Evolutionary conservation across 2,329 filamentous ascomycete species (phyloP).

Genomic region (Rugonectria rugulosa): DNA sequence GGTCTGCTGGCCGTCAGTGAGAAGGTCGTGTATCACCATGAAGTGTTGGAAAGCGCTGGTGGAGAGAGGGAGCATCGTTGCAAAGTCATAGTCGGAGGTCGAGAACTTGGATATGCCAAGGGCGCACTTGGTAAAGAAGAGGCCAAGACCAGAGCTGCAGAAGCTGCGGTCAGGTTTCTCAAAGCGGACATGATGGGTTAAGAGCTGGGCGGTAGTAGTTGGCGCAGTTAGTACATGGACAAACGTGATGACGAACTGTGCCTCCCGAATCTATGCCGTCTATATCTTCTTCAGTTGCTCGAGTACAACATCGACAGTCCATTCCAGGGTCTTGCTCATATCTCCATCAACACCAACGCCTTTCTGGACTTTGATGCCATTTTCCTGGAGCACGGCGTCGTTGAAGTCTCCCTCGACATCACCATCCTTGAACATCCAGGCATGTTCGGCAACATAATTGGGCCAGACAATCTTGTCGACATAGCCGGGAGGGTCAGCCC

Average conservation of each 20-base stretch:
- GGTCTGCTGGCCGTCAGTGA: constrained; percentile 62
- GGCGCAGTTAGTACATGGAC: background rate
- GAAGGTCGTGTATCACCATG: constrained; percentile 62
- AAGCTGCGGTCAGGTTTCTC: constrained; percentile 53
- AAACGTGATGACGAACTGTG: background rate
- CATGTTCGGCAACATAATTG: constrained; percentile 84
- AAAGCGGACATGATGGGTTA: constrained; percentile 28
- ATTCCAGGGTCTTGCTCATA: constrained; percentile 69
- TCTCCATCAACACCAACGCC: constrained; percentile 58
- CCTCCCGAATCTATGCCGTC: background rate
- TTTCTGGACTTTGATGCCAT: constrained; percentile 58
- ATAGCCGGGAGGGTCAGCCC: constrained; percentile 93
- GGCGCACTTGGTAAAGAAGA: constrained; percentile 60
- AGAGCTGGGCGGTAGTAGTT: constrained; percentile 8
- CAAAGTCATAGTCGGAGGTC: constrained; percentile 56
- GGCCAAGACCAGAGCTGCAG: constrained; percentile 63
- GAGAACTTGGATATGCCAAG: constrained; percentile 53
- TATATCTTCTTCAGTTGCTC: constrained; percentile 47
- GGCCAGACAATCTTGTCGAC: constrained; percentile 97
- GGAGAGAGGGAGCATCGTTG: constrained; percentile 50
- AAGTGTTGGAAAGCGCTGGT: constrained; percentile 29
- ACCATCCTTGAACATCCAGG: constrained; percentile 77
- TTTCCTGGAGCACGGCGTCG: constrained; percentile 51
- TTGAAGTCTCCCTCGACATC: constrained; percentile 69
- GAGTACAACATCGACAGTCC: constrained; percentile 73